Evolutionary conservation across 352 stramenopile genomes (phyloP), one percentile per base, ranked within the genome.

Genomic region (Phytophthora pisi): DNA sequence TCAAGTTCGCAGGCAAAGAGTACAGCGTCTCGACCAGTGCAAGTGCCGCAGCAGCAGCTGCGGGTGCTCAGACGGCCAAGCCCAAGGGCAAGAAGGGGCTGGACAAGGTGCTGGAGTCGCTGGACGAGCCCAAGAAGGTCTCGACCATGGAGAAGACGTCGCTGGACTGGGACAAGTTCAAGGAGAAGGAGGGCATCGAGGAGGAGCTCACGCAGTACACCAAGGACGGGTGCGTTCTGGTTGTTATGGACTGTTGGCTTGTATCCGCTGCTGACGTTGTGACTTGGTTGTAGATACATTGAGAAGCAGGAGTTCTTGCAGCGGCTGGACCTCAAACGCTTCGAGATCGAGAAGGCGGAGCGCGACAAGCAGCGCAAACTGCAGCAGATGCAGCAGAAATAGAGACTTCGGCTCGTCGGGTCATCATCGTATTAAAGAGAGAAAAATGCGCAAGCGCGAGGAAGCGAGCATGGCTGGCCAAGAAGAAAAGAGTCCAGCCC

Each of bases 251-350:
- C 15, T 47, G 16, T 23, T 47, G 40, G 15, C 11, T 51, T 34
- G 2, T n/a, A 10, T 52, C 2, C 3, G 4, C 16, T 16, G 23
- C 53, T 42, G 45, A 54, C 4, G 26, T 47, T 43, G 24, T 38
- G 57, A 31, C 34, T 38, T 46, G 15, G 58, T 2, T 64, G 31
- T 31, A 86, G 88, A 6, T 98, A 96, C 76, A 81, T 99, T 55
- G 95, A 98, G 58, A 98, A 98, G 70, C 93, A 98, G 63, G 91
- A 98, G 66, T 99, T 99, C 75, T 82, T 99, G 45, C 78, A 94
- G 54, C 87, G 91, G 20, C 74, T 97, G 20, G 91, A 97, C 62
- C 62, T 84, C 43, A 94, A 95, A 30, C 85, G 89, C 46, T 97
- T 97, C 54, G 91, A 97, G 65, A 85, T 96, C 15, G 91, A 97